These are phyloP conservation scores for Pluteus cervinus DNA, from an alignment of 768 basidiomycete species.

Conservation along the genomic window DNA sequence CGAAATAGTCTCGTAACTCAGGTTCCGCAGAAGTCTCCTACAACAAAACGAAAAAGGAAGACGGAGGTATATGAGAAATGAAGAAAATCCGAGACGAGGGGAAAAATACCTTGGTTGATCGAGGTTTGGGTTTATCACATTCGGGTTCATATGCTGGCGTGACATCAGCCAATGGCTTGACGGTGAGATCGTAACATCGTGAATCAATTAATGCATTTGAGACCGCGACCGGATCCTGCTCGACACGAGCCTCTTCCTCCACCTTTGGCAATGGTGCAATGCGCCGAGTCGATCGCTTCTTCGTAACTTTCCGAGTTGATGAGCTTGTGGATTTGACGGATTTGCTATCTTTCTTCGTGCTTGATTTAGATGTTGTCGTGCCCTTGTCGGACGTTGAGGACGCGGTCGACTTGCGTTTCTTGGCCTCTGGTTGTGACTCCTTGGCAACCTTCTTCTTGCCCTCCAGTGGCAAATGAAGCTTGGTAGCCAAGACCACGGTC, in stretches of 20 bases:
- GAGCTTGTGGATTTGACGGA: too few species aligned
- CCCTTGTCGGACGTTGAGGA: conserved; percentile 16
- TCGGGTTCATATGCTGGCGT: conserved; percentile 53
- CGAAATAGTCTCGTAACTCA: conserved; percentile 50
- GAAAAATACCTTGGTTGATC: conserved; percentile 42
- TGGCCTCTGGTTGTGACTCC: conserved; percentile 38
- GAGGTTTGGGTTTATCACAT: conserved; percentile 29
- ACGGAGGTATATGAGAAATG: conserved; percentile 9
- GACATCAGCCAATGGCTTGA: conserved; percentile 73
- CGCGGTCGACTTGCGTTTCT: conserved; percentile 55
- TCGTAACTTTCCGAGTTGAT: conserved; percentile 28
- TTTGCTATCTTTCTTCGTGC: conserved; percentile 33
- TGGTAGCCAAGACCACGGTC: conserved; percentile 51
- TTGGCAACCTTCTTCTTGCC: conserved; percentile 27
- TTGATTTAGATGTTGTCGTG: conserved; percentile 1
- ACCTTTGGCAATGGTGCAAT: conserved; percentile 59
- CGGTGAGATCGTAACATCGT: conserved; percentile 76
- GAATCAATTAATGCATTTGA: conserved; percentile 58
- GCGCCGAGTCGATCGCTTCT: conserved; percentile 34
- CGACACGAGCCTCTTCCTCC: conserved; percentile 14
- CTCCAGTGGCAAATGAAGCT: conserved; percentile 31
- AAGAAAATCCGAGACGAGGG: neutral
- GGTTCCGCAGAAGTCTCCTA: conserved; percentile 54
- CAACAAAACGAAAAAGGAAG: conserved; percentile 8
- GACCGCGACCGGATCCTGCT: conserved; percentile 13